These are phyloP conservation scores for Chrysoporthe puriensis DNA, from an alignment of 2,329 filamentous ascomycete species.

Conservation along the genomic window DNA sequence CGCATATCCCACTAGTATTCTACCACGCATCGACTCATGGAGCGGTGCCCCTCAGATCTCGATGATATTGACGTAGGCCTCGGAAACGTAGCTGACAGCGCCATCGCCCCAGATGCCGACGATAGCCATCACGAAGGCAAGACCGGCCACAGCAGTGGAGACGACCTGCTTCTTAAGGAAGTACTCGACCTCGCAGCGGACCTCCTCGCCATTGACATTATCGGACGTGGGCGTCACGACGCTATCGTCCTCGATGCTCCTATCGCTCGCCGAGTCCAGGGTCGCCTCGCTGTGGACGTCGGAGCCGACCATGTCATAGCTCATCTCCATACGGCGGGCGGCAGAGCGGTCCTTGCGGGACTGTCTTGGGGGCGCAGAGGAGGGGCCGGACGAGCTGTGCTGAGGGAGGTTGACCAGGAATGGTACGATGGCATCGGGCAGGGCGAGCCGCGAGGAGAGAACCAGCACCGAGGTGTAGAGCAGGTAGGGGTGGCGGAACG, in stretches of 20 bases:
- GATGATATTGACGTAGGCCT: conserved; percentile 24
- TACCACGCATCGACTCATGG: too few species aligned
- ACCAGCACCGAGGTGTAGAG: conserved; percentile 80
- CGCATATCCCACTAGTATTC: neutral
- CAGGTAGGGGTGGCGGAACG: conserved; percentile 83
- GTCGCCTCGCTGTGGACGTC: conserved; percentile 53
- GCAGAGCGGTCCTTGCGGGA: conserved; percentile 32
- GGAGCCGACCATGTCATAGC: conserved; percentile 67
- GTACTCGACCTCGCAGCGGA: conserved; percentile 58
- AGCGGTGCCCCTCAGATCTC: neutral
- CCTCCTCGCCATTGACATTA: conserved; percentile 64
- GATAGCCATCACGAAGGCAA: conserved; percentile 64
- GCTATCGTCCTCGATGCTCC: conserved; percentile 49
- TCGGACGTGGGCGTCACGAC: conserved; percentile 44
- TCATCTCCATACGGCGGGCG: conserved; percentile 64
- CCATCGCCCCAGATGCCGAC: conserved; percentile 58
- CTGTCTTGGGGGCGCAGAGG: conserved; percentile 16
- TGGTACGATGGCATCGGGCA: conserved; percentile 53
- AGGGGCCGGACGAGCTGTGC: conserved; percentile 15
- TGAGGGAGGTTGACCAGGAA: conserved; percentile 40
- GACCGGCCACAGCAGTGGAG: conserved; percentile 56
- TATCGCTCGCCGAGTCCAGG: conserved; percentile 48
- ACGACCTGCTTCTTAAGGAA: conserved; percentile 59
- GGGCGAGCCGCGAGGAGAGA: conserved; percentile 60
- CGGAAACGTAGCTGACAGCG: conserved; percentile 18